A percentile compares a stretch with the other conserved stretches of the same genome.
Conservation (phyloP, 805 yeast genomes). For the Pichia manshurica region DNA sequence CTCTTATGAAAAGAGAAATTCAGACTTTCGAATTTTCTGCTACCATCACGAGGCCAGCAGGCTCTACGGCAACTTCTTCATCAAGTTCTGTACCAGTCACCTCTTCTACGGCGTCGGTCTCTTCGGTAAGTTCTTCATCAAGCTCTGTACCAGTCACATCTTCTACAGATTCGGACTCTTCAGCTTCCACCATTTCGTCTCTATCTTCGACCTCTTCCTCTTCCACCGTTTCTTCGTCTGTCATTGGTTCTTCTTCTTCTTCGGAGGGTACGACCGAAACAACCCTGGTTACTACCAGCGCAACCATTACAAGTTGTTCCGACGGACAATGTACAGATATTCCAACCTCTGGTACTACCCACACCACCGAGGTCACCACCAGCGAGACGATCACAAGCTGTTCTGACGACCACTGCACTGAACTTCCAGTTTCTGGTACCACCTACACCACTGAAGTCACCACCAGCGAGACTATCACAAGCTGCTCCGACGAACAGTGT, state of each 20-base stretch:
- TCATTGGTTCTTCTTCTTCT: not conserved
- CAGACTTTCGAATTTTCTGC: conserved; percentile 12
- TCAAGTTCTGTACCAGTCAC: conserved; percentile 3
- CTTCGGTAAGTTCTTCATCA: conserved; percentile 4
- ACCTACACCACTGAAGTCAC: conserved; percentile 1
- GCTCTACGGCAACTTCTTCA: not conserved
- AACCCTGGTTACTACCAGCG: too few relatives aligned
- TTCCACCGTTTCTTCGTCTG: conserved; percentile 1
- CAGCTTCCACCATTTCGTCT: conserved; percentile 7
- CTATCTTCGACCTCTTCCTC: conserved; percentile 4
- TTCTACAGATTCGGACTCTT: conserved; percentile 6
- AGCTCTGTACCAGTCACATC: conserved; percentile 1
- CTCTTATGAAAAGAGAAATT: conserved; percentile 16
- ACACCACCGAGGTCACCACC: conserved; percentile 2
- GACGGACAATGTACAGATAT: too few relatives aligned
- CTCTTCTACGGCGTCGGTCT: not conserved
- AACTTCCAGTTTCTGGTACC: not conserved
- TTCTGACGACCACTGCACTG: not conserved
- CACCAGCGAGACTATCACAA: conserved; percentile 17
- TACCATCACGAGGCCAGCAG: conserved; percentile 8
- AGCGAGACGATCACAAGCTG: not conserved
- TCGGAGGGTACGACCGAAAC: too few relatives aligned
- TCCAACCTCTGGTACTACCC: too few relatives aligned
- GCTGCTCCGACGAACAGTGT: conserved; percentile 23
- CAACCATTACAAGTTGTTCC: too few relatives aligned